These are phyloP conservation scores for Maudiozyma bulderi DNA, from an alignment of 805 yeast species.

Conservation along the genomic window DNA sequence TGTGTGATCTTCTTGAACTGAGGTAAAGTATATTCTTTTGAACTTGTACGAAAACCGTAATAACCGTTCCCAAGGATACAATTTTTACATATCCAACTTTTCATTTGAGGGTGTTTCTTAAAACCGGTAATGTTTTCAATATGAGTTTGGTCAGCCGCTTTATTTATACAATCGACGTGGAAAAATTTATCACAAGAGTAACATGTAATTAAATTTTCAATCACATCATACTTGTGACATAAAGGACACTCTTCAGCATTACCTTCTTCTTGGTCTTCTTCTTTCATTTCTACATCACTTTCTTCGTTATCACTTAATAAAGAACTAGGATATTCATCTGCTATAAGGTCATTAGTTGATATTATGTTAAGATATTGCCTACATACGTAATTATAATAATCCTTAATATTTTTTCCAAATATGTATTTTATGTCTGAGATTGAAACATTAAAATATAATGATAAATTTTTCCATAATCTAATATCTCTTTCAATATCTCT, in stretches of 20 bases:
- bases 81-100: conserved; percentile 69
- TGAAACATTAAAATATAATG: conserved; percentile 2
- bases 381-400: conserved; percentile 29
- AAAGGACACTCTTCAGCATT: conserved; percentile 35
- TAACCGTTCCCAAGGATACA: conserved; percentile 84
- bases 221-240: conserved; percentile 40
- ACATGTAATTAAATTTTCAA: conserved; percentile 47
- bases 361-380: conserved; percentile 6
- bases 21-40: conserved; percentile 37
- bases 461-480: conserved; percentile 23
- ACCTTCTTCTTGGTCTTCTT: conserved; percentile 25
- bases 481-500: conserved; percentile 5
- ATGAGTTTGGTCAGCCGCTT: background rate
- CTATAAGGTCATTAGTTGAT: conserved; percentile 1
- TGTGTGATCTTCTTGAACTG: background rate
- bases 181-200: conserved; percentile 64
- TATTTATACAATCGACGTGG: conserved; percentile 33
- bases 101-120: background rate
- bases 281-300: conserved; percentile 5
- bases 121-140: background rate
- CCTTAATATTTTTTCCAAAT: conserved; percentile 21
- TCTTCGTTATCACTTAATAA: conserved; percentile 19
- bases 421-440: conserved; percentile 10
- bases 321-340: conserved; percentile 27
- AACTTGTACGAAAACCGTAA: conserved; percentile 74